Evolutionary conservation across 768 basidiomycete species (phyloP), one percentile per base, ranked within the genome.

Genomic region (Pleurotus salmoneostramineus): DNA sequence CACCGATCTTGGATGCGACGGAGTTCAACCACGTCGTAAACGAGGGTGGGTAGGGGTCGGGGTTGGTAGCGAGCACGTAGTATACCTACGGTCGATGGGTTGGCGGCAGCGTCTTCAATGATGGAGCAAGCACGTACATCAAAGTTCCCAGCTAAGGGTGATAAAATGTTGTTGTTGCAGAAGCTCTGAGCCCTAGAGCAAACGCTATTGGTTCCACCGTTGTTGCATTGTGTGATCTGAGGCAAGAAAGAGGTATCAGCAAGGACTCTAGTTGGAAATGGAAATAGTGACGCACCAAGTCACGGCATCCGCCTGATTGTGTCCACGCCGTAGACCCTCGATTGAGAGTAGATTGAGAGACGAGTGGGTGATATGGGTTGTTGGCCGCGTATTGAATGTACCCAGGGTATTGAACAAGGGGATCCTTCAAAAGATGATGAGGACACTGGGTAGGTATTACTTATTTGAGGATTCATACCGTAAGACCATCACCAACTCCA

Each of bases 401-500:
- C 6, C 81, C 81, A 3, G 83, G 79, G 63, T 86, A 87, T 69
- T 86, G 85, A 1, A 63, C 63, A 27, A 84, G 65, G 3, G 74
- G 74, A 61, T 78, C 73, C 74, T 76, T 55, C 17, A 32, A 43
- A 47, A 11, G n/a, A 4, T 27, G 21, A 27, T 27, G 21, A 27
- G 21, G 21, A 27, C 21, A 1, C 21, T 27, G 21, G 21, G 21
- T 27, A 27, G 21, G 21, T 27, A 27, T 27, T 27, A 27, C 21
- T 27, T 27, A 27, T 27, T 27, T 27, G 21, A 27, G 21, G 21
- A 60, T 1, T 27, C 75, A 11, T 66, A 85, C 83, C 4, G 84
- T 85, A 21, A 86, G 67, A 8, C 84, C 84, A 63, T 88, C 76
- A 14, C 86, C 85, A 17, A 88, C 73, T 14, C 83, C 86, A n/a